Percentiles rank a stretch among this genome's conserved stretches.
Evolutionary conservation across 139 green algal genomes (phyloP).

Genomic region (Pedinophyceae sp.): DNA sequence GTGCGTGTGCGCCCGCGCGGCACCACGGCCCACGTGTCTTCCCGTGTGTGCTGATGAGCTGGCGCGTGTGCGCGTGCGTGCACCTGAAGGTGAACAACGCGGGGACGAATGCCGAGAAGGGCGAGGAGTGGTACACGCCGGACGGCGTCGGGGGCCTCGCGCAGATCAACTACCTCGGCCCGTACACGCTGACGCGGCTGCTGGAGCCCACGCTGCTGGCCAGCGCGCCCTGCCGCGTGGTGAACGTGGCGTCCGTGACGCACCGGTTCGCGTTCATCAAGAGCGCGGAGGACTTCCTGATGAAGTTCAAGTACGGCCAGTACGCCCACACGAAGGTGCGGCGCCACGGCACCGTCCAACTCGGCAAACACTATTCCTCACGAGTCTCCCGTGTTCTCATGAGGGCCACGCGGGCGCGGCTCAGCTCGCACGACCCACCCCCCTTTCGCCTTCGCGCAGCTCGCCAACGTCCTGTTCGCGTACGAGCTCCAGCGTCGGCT

Average conservation of each 20-base stretch:
- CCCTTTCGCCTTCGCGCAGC: constrained; percentile 5
- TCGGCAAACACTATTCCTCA: no score
- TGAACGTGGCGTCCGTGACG: constrained; percentile 30
- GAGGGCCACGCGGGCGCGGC: no score
- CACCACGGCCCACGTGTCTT: no score
- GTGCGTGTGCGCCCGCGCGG: no score
- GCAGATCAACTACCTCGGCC: constrained; percentile 50
- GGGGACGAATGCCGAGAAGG: background rate
- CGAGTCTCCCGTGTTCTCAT: no score
- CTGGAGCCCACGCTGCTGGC: constrained; percentile 26
- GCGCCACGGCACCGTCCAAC: no score
- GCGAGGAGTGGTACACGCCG: constrained; percentile 8
- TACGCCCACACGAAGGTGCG: constrained; percentile 27
- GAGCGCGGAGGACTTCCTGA: constrained; percentile 16
- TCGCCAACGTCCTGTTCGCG: constrained; percentile 40
- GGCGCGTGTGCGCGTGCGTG: no score
- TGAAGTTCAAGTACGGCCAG: constrained; percentile 4
- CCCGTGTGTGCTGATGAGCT: no score
- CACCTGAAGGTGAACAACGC: background rate
- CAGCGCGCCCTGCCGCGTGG: constrained; percentile 17
- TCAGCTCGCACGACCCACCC: no score
- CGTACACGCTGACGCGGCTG: constrained; percentile 51
- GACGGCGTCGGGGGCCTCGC: constrained; percentile 18
- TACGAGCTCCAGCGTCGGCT: constrained; percentile 25
- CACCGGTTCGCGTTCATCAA: constrained; percentile 18